Evolutionary conservation across 805 yeast genomes (phyloP).

Genomic region (Vanderwaltozyma verrucispora): DNA sequence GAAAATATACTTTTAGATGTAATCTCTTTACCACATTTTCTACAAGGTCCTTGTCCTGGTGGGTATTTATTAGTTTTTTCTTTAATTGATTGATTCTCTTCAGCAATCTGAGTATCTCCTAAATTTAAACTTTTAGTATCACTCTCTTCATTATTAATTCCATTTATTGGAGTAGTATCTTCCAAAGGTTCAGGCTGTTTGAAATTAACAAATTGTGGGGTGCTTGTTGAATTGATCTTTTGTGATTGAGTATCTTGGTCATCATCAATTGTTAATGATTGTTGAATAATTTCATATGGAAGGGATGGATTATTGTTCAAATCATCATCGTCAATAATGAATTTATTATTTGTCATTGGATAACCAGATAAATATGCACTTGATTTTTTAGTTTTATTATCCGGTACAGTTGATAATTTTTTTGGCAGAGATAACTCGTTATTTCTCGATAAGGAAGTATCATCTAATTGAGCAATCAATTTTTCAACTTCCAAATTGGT

Average conservation of each 20-base stretch:
- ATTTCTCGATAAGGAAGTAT: slow-evolving; percentile 19
- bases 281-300: background rate
- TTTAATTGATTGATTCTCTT: background rate
- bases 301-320: background rate
- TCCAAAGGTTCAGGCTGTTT: background rate
- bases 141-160: too few relatives aligned
- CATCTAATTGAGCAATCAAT: slow-evolving; percentile 23
- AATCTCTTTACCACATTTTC: slow-evolving; percentile 55
- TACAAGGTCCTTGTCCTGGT: slow-evolving; percentile 74
- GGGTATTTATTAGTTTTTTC: slow-evolving; percentile 21
- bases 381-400: slow-evolving; percentile 18
- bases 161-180: too few relatives aligned
- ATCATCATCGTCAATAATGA: background rate
- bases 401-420: too few relatives aligned
- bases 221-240: background rate
- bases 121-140: too few relatives aligned
- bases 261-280: background rate
- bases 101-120: too few relatives aligned
- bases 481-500: slow-evolving; percentile 22
- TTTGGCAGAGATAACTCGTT: background rate
- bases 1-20: slow-evolving; percentile 64
- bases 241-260: background rate
- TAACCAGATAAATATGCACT: slow-evolving; percentile 28
- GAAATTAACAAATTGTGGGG: background rate
- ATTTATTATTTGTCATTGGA: slow-evolving; percentile 3